phyloP scores from a whole-genome alignment of 164 flowering plant genomes.

The Umbellularia californica region DNA sequence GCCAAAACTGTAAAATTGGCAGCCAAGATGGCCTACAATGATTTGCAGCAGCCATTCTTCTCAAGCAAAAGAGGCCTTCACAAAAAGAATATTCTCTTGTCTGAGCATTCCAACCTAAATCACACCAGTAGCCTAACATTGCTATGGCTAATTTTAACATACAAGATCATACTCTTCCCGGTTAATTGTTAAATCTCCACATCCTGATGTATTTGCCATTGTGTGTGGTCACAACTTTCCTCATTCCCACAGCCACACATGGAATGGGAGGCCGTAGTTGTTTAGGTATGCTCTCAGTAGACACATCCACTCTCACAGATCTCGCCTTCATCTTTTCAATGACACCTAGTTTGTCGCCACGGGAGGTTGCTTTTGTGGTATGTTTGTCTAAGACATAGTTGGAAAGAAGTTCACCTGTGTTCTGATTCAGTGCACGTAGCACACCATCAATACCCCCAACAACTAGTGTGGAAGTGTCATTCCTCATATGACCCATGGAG shows the following conservation, averaged over 20 bases:
- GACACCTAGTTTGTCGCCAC: slow-evolving; percentile 7
- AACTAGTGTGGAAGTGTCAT: slow-evolving; percentile 54
- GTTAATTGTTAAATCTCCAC: slow-evolving; percentile 56
- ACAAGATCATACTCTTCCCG: not conserved
- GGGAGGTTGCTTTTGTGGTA: slow-evolving; percentile 8
- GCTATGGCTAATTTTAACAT: not conserved
- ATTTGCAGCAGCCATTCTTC: too few relatives aligned
- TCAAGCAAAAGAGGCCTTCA: too few relatives aligned
- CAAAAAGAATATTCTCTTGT: too few relatives aligned
- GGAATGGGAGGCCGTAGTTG: slow-evolving; percentile 57
- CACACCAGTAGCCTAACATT: too few relatives aligned
- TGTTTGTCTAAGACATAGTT: slow-evolving; percentile 39
- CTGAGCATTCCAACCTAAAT: too few relatives aligned
- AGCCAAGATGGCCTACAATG: too few relatives aligned
- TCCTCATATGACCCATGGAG: slow-evolving; percentile 56
- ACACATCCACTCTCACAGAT: slow-evolving; percentile 39
- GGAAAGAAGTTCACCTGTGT: slow-evolving; percentile 56
- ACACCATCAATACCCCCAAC: slow-evolving; percentile 93
- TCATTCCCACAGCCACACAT: slow-evolving; percentile 86
- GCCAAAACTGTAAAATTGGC: too few relatives aligned
- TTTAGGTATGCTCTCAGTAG: slow-evolving; percentile 42
- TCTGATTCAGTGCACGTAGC: slow-evolving; percentile 56
- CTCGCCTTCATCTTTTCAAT: slow-evolving; percentile 37
- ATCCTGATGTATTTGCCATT: slow-evolving; percentile 47
- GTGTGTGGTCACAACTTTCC: slow-evolving; percentile 79